Conservation (phyloP, 2,329 filamentous ascomycete genomes). For the Fusarium transvaalense region DNA sequence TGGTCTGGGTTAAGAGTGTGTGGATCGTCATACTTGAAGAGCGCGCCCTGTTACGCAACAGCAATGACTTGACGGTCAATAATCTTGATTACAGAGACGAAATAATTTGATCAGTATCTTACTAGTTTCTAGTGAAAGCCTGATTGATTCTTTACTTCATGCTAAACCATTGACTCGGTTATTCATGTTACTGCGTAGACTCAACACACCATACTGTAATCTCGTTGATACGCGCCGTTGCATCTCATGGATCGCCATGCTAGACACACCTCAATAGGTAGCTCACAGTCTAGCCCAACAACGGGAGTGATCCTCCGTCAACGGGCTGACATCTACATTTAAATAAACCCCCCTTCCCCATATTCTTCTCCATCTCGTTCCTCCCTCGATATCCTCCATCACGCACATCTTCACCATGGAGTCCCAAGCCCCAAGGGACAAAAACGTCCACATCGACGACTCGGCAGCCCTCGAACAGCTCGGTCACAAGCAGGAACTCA, state of each 20-base stretch:
- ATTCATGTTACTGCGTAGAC: background rate
- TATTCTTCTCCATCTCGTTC: background rate
- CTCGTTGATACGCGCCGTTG: constrained; percentile 7
- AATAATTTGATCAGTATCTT: background rate
- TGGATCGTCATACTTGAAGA: constrained; percentile 35
- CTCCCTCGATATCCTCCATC: background rate
- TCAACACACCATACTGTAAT: background rate
- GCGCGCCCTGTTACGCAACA: constrained; percentile 40
- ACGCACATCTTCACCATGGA: constrained; percentile 36
- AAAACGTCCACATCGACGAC: constrained; percentile 48
- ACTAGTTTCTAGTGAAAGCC: rapidly evolving
- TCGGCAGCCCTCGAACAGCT: constrained; percentile 58
- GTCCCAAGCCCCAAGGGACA: constrained; percentile 35
- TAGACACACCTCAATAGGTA: background rate
- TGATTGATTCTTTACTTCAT: background rate
- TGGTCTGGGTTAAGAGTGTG: constrained; percentile 3
- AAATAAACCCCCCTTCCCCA: constrained; percentile 20
- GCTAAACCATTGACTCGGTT: background rate
- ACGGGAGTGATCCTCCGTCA: constrained; percentile 32
- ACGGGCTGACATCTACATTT: constrained; percentile 7
- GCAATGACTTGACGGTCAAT: constrained; percentile 3
- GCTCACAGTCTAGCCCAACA: constrained; percentile 29
- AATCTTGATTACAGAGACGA: background rate
- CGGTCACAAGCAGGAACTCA: constrained; percentile 63
- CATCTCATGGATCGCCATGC: constrained; percentile 17